A percentile compares a stretch with the other conserved stretches of the same genome.
Conservation (phyloP, 768 basidiomycete species). For the Lentinula edodes region DNA sequence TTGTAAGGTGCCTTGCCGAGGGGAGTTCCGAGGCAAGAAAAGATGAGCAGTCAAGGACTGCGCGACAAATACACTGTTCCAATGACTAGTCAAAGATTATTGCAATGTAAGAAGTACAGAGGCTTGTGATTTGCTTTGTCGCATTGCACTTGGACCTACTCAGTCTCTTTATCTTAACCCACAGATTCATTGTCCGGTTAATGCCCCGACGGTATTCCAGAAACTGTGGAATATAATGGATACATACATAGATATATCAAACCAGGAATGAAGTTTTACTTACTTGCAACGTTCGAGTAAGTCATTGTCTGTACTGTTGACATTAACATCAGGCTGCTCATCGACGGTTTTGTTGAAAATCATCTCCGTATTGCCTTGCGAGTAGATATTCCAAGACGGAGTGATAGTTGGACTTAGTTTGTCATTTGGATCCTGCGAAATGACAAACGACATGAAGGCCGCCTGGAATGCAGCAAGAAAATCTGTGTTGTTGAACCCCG, state of each 20-base stretch:
- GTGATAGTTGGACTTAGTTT: conserved; percentile 15
- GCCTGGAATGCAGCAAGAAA: conserved; percentile 15
- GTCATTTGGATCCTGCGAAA: conserved; percentile 12
- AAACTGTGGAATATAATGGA: background rate
- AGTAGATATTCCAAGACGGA: conserved; percentile 12
- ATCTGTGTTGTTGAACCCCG: conserved; percentile 15
- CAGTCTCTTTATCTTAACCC: no score
- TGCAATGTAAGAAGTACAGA: no score
- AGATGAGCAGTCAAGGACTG: no score
- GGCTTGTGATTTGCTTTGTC: no score
- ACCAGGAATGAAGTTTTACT: background rate
- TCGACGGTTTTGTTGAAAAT: conserved; percentile 19
- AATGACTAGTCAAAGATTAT: no score
- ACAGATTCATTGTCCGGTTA: conserved; percentile 4
- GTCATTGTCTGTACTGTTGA: conserved; percentile 9
- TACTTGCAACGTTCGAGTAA: conserved; percentile 18
- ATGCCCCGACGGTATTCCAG: conserved; percentile 7
- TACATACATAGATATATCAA: background rate
- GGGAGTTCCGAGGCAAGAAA: no score
- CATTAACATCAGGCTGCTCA: conserved; percentile 10
- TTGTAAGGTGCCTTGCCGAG: no score
- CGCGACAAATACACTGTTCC: no score
- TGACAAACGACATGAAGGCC: conserved; percentile 17
- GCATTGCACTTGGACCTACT: no score
- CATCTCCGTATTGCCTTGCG: conserved; percentile 19